Base-by-base conservation (phyloP, 441 rosid species). In the Arabidopsis hybrid region DNA sequence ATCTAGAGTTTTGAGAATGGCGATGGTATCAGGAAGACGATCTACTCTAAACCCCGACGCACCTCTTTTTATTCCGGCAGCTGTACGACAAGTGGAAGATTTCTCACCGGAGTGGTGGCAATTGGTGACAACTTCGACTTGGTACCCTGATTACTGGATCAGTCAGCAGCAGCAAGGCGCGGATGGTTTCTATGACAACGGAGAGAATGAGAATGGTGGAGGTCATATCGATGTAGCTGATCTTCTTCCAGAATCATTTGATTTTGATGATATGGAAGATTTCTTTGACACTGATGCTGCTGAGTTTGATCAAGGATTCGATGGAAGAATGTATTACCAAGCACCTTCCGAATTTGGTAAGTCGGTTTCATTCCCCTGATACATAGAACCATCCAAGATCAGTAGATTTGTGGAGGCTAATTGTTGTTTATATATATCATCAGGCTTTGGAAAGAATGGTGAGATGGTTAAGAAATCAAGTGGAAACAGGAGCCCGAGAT, bases 31-130 rank as follows among this genome's bases (percentile, higher is more conserved):
- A 47, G 88, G 88, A 79, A 82, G 94, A 80, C 80, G 87, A 60
- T 92, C 97, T 7, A 85, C 85, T 1, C 72, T 94, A 82, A 92
- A 94, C 81, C 99, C 99, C 0, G 77, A 94, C 71, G 99, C 99
- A 16, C 93, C 99, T 1, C 84, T 89, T 0, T 92, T 90, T 75
- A 17, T 94, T 16, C 99, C 99, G 1, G 93, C 94, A 36, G 95
- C 96, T 45, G 82, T 85, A 21, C 76, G 87, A 11, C 90, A 76
- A 60, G 95, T 94, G 69, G 99, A 91, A 78, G 99, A 94, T 79
- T 94, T 91, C 81, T 94, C 99, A 1, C 95, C 95, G 0, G 92
- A 88, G 49, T 91, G 98, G 98, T 94, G 98, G 99, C 87, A 88
- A 8, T 73, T 91, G 74, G 85, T 94, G 50, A 86, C 90, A 0